Percentiles rank a stretch among this genome's conserved stretches.
These are phyloP conservation scores for Ophiostoma pallidulum DNA, from an alignment of 2,329 filamentous ascomycete species.

Conservation along the genomic window DNA sequence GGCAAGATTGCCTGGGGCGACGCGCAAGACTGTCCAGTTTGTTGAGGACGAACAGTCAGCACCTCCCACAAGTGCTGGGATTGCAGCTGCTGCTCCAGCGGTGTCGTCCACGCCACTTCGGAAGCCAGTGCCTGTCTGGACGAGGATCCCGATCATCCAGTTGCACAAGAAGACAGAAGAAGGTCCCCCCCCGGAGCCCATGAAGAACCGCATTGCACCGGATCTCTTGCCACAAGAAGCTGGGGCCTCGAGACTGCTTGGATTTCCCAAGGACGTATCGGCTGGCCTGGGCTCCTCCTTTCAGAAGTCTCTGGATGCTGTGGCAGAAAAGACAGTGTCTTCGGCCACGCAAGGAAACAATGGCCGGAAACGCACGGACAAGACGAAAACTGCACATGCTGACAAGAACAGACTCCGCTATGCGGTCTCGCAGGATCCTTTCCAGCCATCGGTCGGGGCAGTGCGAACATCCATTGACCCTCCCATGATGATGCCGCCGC, in stretches of 20 bases:
- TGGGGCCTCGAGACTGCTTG: slow-evolving; percentile 30
- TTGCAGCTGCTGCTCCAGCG: background rate
- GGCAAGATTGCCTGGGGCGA: no score
- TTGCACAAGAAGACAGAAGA: slow-evolving; percentile 36
- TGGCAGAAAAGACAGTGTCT: background rate
- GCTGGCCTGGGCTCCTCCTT: slow-evolving; percentile 30
- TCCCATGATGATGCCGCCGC: slow-evolving; percentile 42
- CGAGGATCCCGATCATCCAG: slow-evolving; percentile 36
- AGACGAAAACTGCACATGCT: background rate
- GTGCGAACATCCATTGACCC: slow-evolving; percentile 41
- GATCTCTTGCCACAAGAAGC: slow-evolving; percentile 11
- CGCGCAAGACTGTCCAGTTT: slow-evolving; percentile 10
- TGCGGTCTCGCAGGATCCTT: slow-evolving; percentile 12
- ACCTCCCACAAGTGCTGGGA: background rate
- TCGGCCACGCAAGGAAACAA: no score
- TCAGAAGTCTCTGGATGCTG: slow-evolving; percentile 22
- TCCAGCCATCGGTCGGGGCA: background rate
- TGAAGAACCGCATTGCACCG: slow-evolving; percentile 25
- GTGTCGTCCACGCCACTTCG: slow-evolving; percentile 8
- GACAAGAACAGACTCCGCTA: slow-evolving; percentile 10
- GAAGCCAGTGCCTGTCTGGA: background rate
- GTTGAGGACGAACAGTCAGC: background rate
- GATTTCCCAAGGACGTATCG: slow-evolving; percentile 42
- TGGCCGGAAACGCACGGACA: background rate
- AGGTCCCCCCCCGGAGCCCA: slow-evolving; percentile 15